Conservation (phyloP, 2,329 filamentous ascomycete genomes). For the Hymenoscyphus repandus region DNA sequence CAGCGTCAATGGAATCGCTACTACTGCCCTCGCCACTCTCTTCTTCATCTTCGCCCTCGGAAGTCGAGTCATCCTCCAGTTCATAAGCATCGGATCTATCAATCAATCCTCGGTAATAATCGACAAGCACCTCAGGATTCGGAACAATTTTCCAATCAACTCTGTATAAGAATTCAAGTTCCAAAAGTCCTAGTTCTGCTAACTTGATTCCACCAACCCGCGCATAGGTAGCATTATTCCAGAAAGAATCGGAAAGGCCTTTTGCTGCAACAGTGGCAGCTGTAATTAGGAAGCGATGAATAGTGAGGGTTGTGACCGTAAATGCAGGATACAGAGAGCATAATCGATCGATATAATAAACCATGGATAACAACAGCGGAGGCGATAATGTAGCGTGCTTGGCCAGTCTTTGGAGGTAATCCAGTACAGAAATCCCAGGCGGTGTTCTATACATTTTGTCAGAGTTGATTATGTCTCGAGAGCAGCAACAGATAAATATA, state of each 20-base stretch:
- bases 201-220: slow-evolving; percentile 89
- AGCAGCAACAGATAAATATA: slow-evolving; percentile 41
- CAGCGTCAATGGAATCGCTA: slow-evolving; percentile 31
- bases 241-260: slow-evolving; percentile 92
- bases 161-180: slow-evolving; percentile 86
- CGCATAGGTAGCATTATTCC: slow-evolving; percentile 97
- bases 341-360: slow-evolving; percentile 95
- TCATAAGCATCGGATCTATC: slow-evolving; percentile 55
- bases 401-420: slow-evolving; percentile 88
- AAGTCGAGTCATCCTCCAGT: slow-evolving; percentile 38
- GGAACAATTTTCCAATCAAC: slow-evolving; percentile 98
- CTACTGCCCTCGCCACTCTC: slow-evolving; percentile 29
- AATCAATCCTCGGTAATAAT: slow-evolving; percentile 87
- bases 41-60: slow-evolving; percentile 11
- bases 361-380: slow-evolving; percentile 94
- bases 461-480: background rate
- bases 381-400: slow-evolving; percentile 91
- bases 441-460: slow-evolving; percentile 41
- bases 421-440: slow-evolving; percentile 87
- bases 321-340: slow-evolving; percentile 91
- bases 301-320: slow-evolving; percentile 91
- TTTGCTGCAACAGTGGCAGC: slow-evolving; percentile 94
- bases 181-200: slow-evolving; percentile 81
- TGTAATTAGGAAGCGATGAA: slow-evolving; percentile 95
- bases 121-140: slow-evolving; percentile 85